phyloP scores from a whole-genome alignment of 1,284 basidiomycete species.

The Coriolopsis trogii region DNA sequence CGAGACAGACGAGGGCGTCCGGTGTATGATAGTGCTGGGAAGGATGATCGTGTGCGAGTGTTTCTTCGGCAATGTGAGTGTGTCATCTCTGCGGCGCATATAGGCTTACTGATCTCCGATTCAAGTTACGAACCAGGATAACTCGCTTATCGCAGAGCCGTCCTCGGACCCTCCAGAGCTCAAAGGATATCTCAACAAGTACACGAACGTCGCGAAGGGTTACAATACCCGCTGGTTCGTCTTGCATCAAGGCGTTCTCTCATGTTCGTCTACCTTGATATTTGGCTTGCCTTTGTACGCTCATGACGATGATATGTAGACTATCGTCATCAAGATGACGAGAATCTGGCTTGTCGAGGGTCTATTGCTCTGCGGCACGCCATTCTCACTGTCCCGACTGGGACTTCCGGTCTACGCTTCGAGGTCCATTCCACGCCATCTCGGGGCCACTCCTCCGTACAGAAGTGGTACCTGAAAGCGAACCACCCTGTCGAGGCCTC shows the following conservation, averaged over 20 bases:
- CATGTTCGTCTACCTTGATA: conserved; percentile 56
- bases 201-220: conserved; percentile 88
- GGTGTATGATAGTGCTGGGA: conserved; percentile 70
- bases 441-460: conserved; percentile 48
- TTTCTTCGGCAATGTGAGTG: conserved; percentile 83
- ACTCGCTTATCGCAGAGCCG: conserved; percentile 55
- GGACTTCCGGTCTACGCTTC: conserved; percentile 73
- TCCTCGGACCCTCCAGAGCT: conserved; percentile 64
- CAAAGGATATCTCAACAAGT: conserved; percentile 87
- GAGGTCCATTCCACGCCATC: conserved; percentile 75
- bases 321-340: conserved; percentile 92
- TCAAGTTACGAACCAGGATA: conserved; percentile 80
- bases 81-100: background rate
- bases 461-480: conserved; percentile 91
- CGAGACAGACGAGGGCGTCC: conserved; percentile 81
- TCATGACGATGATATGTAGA: conserved; percentile 52
- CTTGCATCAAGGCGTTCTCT: conserved; percentile 82
- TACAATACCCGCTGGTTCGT: conserved; percentile 97
- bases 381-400: conserved; percentile 53
- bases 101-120: background rate
- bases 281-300: background rate
- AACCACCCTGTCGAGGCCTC: conserved; percentile 89
- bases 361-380: conserved; percentile 90
- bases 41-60: conserved; percentile 82
- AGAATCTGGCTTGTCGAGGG: conserved; percentile 84